These are phyloP conservation scores for Conticribra guillardii DNA, from an alignment of 108 stramenopile species.

Conservation along the genomic window DNA sequence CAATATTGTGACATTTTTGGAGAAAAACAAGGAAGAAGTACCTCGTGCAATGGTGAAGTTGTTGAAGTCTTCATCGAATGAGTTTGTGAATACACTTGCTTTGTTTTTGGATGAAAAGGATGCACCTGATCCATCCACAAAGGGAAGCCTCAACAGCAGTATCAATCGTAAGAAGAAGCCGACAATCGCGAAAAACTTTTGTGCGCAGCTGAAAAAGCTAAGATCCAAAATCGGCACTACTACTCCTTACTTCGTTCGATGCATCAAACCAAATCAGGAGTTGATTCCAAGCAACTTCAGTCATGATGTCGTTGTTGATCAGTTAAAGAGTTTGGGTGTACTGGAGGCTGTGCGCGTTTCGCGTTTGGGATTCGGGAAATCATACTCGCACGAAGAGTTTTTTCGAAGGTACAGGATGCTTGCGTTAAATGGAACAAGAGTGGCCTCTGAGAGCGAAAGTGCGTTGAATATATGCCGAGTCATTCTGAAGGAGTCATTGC, in stretches of 20 bases:
- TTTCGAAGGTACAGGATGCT: background rate
- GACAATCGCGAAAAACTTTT: constrained; percentile 81
- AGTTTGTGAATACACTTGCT: constrained; percentile 59
- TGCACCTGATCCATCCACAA: constrained; percentile 56
- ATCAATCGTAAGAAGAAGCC: constrained; percentile 58
- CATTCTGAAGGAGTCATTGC: background rate
- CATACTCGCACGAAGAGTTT: constrained; percentile 72
- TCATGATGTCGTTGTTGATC: constrained; percentile 86
- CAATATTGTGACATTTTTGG: constrained; percentile 79
- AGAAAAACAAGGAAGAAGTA: constrained; percentile 92
- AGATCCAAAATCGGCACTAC: constrained; percentile 82
- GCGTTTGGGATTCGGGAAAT: constrained; percentile 93
- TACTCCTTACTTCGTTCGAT: constrained; percentile 91
- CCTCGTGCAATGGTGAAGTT: constrained; percentile 74
- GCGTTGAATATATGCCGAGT: background rate
- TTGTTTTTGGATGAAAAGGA: constrained; percentile 71
- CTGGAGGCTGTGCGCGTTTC: constrained; percentile 96
- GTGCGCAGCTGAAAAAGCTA: constrained; percentile 79
- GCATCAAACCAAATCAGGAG: constrained; percentile 93
- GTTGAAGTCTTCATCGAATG: constrained; percentile 67
- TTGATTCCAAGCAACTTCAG: constrained; percentile 80
- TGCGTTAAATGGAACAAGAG: background rate
- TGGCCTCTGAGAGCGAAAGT: background rate
- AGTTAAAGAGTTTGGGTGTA: constrained; percentile 93
- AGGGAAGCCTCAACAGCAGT: constrained; percentile 14